Evolutionary conservation across 2,329 filamentous ascomycete genomes (phyloP).

Genomic region (Aspergillus sp.): DNA sequence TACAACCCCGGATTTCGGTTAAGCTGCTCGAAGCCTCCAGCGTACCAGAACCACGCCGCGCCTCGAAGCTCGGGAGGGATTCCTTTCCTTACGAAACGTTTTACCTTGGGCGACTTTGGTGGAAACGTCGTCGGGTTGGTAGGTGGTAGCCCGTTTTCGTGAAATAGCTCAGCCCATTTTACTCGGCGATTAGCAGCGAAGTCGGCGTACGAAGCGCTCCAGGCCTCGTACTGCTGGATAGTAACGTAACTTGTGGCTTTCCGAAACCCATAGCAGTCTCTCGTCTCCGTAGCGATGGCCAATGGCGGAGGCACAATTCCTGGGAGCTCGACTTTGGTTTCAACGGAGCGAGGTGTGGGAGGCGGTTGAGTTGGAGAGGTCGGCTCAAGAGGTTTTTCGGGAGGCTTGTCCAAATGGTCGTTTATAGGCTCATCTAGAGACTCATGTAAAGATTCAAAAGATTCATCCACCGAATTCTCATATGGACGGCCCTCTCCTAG

Average conservation of each 20-base stretch:
- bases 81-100: slow-evolving; percentile 87
- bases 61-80: slow-evolving; percentile 92
- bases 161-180: slow-evolving; percentile 80
- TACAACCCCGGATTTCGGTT: slow-evolving; percentile 77
- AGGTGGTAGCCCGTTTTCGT: slow-evolving; percentile 71
- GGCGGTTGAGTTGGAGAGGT: not conserved
- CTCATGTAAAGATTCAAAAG: not conserved
- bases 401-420: no score
- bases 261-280: slow-evolving; percentile 89
- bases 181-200: slow-evolving; percentile 72
- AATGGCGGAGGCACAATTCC: slow-evolving; percentile 41
- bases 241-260: slow-evolving; percentile 80
- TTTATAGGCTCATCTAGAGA: not conserved
- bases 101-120: slow-evolving; percentile 75
- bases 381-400: not conserved
- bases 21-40: slow-evolving; percentile 77
- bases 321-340: slow-evolving; percentile 32
- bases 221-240: slow-evolving; percentile 74
- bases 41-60: slow-evolving; percentile 97
- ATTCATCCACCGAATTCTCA: slow-evolving; percentile 1
- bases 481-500: slow-evolving; percentile 12
- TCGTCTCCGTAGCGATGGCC: slow-evolving; percentile 37
- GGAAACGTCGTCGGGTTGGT: slow-evolving; percentile 76
- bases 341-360: not conserved
- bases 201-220: slow-evolving; percentile 72